These are phyloP conservation scores for sweet orange (Citrus sinensis) DNA, from an alignment of 345 rosid genomes.

Conservation along the genomic window DNA sequence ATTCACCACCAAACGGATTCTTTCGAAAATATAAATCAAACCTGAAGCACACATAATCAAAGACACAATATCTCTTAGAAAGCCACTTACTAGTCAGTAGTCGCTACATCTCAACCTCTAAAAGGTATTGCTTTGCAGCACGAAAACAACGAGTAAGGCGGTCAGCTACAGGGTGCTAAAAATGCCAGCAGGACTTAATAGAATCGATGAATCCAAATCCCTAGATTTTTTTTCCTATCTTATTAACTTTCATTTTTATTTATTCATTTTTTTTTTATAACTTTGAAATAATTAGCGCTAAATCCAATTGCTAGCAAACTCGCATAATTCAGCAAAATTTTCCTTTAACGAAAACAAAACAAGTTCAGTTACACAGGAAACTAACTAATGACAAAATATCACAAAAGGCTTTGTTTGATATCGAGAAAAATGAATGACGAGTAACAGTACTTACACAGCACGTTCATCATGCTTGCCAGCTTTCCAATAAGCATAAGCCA, in stretches of 20 bases:
- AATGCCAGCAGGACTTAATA: background rate
- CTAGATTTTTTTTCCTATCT: background rate
- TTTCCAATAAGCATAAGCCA: constrained; percentile 99
- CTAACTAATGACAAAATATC: background rate
- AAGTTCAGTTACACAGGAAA: background rate
- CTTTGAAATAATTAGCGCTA: background rate
- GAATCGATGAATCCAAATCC: background rate
- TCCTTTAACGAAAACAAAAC: background rate
- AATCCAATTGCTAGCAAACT: background rate
- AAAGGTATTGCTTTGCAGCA: background rate
- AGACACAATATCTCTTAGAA: background rate
- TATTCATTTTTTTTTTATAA: too few relatives aligned
- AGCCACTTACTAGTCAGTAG: background rate
- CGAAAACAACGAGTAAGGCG: background rate
- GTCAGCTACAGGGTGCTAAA: background rate
- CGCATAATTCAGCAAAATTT: background rate
- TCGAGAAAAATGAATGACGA: background rate
- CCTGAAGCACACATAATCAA: constrained; percentile 36
- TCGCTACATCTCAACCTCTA: background rate
- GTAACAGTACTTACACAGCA: constrained; percentile 50
- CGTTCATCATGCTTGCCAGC: constrained; percentile 82
- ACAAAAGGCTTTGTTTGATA: background rate
- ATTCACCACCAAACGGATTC: constrained; percentile 97
- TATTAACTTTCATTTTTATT: background rate
- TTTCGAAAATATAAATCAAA: constrained; percentile 92